Base-by-base conservation (phyloP, 129 eudicot species). In the Ambrosia trifida region DNA sequence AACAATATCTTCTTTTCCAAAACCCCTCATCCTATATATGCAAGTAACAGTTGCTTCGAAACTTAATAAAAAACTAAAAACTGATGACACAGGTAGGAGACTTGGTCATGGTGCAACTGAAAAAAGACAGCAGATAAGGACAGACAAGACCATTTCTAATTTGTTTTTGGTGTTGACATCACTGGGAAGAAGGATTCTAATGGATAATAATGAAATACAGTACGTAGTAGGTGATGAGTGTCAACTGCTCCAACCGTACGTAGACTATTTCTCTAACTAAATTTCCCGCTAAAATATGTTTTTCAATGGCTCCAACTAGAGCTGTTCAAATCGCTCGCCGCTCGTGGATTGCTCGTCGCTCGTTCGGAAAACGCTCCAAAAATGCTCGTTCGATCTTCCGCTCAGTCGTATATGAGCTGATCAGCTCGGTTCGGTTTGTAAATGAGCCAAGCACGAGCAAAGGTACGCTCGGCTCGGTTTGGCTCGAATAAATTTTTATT, bases 111-210 rank as follows among this genome's bases (percentile, higher is more conserved):
- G 65, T 70, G 30, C 63, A 19, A 65, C 57, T 1, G 74, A 76
- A 68, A 60, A 76, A 30, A 11, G 73, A 76, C 56, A 69, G 65
- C 4, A 38, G 70, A 69, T 47, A 24, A 60, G 4, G 76, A 69
- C 70, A 77, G 12, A 38, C 11, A 49, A 64, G 30, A 73, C 46
- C 32, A 7, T 18, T 70, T 4, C 16, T 7, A n/a, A 47, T 77
- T 69, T 69, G 76, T 78, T 44, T 70, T 63, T 70, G 72, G 31
- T 63, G 77, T 54, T 70, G 67, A 78, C 72, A 62, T 70, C 47
- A 70, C 66, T 78, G 8, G 66, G 10, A 64, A 36, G 66, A 77
- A 77, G 46, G 62, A 14, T 59, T 69, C 24, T 38, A 57, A n/a
- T 12, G 64, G 45, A 16, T 58, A 31, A 52, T 62, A 61, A 40